A percentile compares a stretch with the other conserved stretches of the same genome.
Evolutionary conservation across 2,329 filamentous ascomycete species (phyloP).

Genomic region (Colletotrichum echinochloae): DNA sequence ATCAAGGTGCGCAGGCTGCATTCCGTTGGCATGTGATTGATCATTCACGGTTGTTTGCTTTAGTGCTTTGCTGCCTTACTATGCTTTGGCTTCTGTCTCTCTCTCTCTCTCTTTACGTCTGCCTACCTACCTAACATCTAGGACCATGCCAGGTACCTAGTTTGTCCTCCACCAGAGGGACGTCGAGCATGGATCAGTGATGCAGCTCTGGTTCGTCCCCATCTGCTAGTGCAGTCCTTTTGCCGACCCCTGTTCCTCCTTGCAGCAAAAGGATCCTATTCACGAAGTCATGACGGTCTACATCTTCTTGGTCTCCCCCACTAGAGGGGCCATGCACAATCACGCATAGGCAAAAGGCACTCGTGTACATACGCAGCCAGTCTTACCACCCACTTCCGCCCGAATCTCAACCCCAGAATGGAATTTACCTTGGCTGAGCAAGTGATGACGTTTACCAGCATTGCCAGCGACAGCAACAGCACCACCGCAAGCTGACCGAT

Average conservation of each 20-base stretch:
- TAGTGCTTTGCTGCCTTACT: background rate
- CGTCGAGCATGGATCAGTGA: conserved; percentile 34
- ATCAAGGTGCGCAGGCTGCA: conserved; percentile 22
- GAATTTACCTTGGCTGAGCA: conserved; percentile 31
- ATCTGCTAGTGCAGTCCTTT: background rate
- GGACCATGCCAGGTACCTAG: background rate
- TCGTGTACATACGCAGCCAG: conserved; percentile 21
- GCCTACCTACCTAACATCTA: background rate
- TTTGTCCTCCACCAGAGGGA: conserved; percentile 4
- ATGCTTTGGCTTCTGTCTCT: background rate
- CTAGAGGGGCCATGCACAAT: conserved; percentile 19
- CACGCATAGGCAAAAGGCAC: conserved; percentile 19
- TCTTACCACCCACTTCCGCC: conserved; percentile 6
- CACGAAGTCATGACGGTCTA: conserved; percentile 38
- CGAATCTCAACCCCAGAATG: conserved; percentile 5
- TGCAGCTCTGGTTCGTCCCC: conserved; percentile 16
- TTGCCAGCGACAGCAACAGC: background rate
- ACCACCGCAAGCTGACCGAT: conserved; percentile 24
- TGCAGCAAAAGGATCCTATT: conserved; percentile 23
- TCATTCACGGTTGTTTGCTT: background rate
- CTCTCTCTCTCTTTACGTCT: background rate
- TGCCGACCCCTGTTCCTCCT: conserved; percentile 19
- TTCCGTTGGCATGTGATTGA: conserved; percentile 30
- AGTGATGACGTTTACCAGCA: conserved; percentile 38
- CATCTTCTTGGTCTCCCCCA: conserved; percentile 21